Evolutionary conservation across 352 stramenopile genomes (phyloP), one percentile per base, ranked within the genome.

Genomic region (Globisporangium heterothallicum): DNA sequence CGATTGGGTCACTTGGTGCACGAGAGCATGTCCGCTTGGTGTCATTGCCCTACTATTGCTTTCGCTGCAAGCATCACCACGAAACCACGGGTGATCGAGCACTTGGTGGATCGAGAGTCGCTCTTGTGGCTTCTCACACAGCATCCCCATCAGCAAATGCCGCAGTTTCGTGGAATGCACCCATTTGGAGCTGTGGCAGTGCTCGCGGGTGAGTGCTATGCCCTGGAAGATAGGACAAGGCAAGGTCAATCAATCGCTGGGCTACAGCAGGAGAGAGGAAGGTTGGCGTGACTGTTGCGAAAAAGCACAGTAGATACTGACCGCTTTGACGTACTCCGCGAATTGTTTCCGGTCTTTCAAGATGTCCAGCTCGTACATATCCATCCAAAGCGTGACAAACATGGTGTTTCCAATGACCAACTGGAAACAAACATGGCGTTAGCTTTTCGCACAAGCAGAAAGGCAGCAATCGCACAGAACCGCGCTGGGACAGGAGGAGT

Each of bases 371-470:
- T 88, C 74, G 58, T 93, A 93, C 56, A 81, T 82, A 8, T 61
- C 50, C 81, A 96, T 92, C 87, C 87, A 96, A 2, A 92, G 63
- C 41, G 79, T 59, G n/a, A 77, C 78, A 49, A 96, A 96, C 36
- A 72, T 51, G 5, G 71, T 58, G 43, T 95, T 89, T 2, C 87
- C 87, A 0, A 94, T 51, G 12, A 88, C 59, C 9, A 95, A 57
- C 78, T 96, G 41, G 36, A 45, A 34, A 14, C 16, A 25, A 9
- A 25, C 27, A 42, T 12, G n/a, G 34, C 35, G 25, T 4, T 43
- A 18, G 29, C 13, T 38, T 13, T 12, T 14, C 24, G 22, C 2
- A 35, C 13, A 24, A 22, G 19, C 25, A 58, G 6, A 14, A 16
- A 34, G 18, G 8, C 32, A 34, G 10, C 29, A 6, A 34, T 10